Conservation (phyloP, 768 basidiomycete genomes). For the Tulasnella sp. region DNA sequence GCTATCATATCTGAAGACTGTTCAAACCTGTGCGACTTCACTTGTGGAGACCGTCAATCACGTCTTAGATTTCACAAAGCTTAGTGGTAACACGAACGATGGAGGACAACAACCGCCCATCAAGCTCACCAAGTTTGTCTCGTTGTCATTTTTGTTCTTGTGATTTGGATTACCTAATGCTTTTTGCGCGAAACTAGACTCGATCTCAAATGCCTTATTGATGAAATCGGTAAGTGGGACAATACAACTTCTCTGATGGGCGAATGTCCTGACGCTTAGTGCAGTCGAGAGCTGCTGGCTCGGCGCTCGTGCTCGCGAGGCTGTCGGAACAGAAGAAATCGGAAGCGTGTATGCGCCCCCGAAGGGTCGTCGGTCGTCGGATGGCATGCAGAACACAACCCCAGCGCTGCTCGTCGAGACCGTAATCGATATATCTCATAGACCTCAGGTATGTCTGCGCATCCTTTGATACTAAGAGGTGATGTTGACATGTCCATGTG, state of each 20-base stretch:
- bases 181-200: conserved; percentile 32
- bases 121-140: conserved; percentile 47
- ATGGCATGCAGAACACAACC: neutral
- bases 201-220: conserved; percentile 70
- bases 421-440: conserved; percentile 72
- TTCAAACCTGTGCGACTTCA: conserved; percentile 90
- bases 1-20: conserved; percentile 78
- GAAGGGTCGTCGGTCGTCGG: conserved; percentile 31
- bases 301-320: conserved; percentile 72
- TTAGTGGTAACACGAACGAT: conserved; percentile 73
- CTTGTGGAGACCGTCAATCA: conserved; percentile 95
- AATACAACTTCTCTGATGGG: neutral
- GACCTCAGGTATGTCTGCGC: conserved; percentile 48
- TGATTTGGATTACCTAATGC: neutral
- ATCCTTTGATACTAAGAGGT: too few relatives aligned
- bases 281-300: conserved; percentile 87
- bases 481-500: neutral
- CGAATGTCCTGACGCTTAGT: conserved; percentile 17
- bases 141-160: conserved; percentile 37
- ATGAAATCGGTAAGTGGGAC: conserved; percentile 50
- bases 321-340: conserved; percentile 61
- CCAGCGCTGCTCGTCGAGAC: conserved; percentile 52
- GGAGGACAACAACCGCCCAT: conserved; percentile 73
- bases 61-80: conserved; percentile 90
- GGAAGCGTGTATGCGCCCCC: conserved; percentile 90